Percentiles rank a stretch among this genome's conserved stretches.
phyloP scores from a whole-genome alignment of 1,284 basidiomycete species.

The Cryptococcus sp. region DNA sequence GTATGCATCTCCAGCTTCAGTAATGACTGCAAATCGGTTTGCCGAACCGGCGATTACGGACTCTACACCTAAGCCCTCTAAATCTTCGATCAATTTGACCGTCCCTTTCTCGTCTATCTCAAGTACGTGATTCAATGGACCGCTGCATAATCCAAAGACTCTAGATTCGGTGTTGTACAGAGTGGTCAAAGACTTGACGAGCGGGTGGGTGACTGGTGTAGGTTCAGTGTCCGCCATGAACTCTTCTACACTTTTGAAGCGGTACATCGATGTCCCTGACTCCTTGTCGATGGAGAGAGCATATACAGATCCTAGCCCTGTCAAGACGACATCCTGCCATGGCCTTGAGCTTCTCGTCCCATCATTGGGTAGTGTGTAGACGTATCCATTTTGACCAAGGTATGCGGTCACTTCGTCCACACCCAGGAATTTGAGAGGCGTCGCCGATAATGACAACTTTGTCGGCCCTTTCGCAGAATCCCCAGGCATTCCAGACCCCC shows the following conservation, averaged over 20 bases:
- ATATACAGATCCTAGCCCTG: conserved; percentile 14
- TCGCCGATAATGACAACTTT: too few relatives aligned
- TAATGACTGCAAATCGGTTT: conserved; percentile 26
- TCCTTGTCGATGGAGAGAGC: background rate
- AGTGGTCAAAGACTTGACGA: background rate
- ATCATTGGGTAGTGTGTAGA: background rate
- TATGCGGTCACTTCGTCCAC: background rate
- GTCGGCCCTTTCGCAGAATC: too few relatives aligned
- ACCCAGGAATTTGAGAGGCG: too few relatives aligned
- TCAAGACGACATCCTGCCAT: conserved; percentile 14
- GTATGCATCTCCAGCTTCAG: conserved; percentile 29
- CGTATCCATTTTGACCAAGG: background rate
- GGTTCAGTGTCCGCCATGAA: background rate
- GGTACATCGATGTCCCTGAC: background rate
- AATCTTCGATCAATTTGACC: conserved; percentile 20
- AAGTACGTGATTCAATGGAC: conserved; percentile 13
- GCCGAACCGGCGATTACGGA: conserved; percentile 17
- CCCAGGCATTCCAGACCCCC: too few relatives aligned
- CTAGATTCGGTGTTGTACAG: conserved; percentile 27
- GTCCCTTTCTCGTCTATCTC: conserved; percentile 12
- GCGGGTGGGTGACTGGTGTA: background rate
- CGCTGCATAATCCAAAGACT: conserved; percentile 13
- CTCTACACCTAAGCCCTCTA: conserved; percentile 27
- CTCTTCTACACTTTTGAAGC: background rate
- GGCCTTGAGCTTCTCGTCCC: too few relatives aligned